Percentiles rank a stretch among this genome's conserved stretches.
Conservation (phyloP, 805 yeast species). For the Yamadazyma ubonensis region DNA sequence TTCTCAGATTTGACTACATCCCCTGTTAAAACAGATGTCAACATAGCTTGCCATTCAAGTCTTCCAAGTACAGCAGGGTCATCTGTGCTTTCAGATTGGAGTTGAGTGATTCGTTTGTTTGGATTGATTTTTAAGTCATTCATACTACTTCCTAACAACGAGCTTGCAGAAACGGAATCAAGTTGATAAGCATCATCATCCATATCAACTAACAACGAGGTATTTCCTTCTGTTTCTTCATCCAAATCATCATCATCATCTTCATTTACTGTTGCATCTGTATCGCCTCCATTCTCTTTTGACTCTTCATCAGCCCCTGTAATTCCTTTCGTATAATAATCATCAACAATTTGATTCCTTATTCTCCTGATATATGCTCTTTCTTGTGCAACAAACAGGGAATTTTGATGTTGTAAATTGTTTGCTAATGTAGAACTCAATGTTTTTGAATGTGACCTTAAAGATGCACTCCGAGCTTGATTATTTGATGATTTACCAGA, state of each 20-base stretch:
- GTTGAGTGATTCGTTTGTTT: constrained; percentile 33
- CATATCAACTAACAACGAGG: constrained; percentile 37
- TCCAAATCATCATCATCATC: constrained; percentile 26
- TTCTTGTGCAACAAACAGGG: constrained; percentile 57
- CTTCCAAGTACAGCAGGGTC: constrained; percentile 65
- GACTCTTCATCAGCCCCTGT: constrained; percentile 36
- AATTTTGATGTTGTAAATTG: constrained; percentile 18
- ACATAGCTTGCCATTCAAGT: constrained; percentile 94
- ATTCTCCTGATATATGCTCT: constrained; percentile 62
- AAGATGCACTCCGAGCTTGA: background rate
- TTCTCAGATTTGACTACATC: constrained; percentile 92
- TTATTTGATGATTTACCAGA: constrained; percentile 1
- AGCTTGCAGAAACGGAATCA: constrained; percentile 43
- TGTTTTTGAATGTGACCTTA: constrained; percentile 12
- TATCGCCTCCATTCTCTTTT: constrained; percentile 20
- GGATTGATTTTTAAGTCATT: constrained; percentile 30
- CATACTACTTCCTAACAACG: constrained; percentile 30
- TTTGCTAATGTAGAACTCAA: constrained; percentile 17
- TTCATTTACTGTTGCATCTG: constrained; percentile 20
- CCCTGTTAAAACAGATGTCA: constrained; percentile 86
- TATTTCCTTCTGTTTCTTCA: constrained; percentile 23
- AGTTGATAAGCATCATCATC: constrained; percentile 48
- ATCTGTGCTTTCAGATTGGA: constrained; percentile 36
- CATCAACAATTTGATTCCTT: constrained; percentile 61
- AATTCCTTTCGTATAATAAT: constrained; percentile 69